Conservation (phyloP, 768 basidiomycete species). For the Lactifluus volemus region DNA sequence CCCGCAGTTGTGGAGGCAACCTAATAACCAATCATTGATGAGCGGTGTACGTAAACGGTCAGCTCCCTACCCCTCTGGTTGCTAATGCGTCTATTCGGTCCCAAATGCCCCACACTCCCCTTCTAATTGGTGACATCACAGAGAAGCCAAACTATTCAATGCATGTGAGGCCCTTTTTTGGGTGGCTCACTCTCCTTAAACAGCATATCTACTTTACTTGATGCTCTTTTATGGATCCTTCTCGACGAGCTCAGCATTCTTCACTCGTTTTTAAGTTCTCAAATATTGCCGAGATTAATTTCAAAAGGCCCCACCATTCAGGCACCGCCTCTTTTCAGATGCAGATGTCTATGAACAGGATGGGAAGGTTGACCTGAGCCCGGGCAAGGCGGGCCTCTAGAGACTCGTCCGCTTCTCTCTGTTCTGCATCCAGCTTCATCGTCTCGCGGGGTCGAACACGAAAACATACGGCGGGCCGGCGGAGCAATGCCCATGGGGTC, state of each 20-base stretch:
- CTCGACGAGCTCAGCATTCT: neutral
- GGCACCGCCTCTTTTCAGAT: neutral
- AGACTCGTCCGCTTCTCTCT: too few relatives aligned
- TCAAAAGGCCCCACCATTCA: neutral
- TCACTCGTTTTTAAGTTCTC: neutral
- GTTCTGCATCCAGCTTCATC: too few relatives aligned
- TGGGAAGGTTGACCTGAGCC: too few relatives aligned
- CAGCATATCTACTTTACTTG: neutral
- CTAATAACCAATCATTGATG: neutral
- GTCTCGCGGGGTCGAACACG: too few relatives aligned
- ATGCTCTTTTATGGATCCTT: neutral
- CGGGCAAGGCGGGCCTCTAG: too few relatives aligned
- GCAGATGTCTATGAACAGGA: neutral
- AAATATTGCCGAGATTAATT: neutral
- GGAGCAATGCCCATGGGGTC: too few relatives aligned
- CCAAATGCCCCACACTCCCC: neutral
- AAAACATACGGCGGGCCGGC: too few relatives aligned
- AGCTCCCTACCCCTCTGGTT: neutral
- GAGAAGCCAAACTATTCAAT: neutral
- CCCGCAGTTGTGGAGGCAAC: neutral
- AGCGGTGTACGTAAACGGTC: slow-evolving; percentile 12
- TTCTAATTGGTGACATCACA: slow-evolving; percentile 1
- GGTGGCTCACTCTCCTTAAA: neutral
- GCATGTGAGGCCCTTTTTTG: neutral
- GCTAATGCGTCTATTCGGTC: neutral